A percentile compares a stretch with the other conserved stretches of the same genome.
Conservation (phyloP, 2,329 filamentous ascomycete species). For the Fusarium sterilihyphosum region DNA sequence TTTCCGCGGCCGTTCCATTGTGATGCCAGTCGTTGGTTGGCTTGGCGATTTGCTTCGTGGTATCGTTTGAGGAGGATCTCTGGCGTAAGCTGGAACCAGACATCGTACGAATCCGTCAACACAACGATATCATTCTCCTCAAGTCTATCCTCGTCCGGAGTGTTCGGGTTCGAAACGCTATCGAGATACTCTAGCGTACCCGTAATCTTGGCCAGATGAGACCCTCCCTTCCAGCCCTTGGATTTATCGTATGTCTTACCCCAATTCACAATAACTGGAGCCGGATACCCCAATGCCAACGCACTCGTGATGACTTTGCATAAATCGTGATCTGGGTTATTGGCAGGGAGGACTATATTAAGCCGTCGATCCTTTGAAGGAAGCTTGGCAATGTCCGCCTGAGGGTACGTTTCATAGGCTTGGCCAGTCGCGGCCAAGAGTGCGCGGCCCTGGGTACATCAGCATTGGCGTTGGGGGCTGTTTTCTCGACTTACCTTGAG, state of each 20-base stretch:
- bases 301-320: slow-evolving; percentile 43
- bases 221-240: slow-evolving; percentile 20
- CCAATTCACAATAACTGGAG: slow-evolving; percentile 45
- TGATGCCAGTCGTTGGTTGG: slow-evolving; percentile 18
- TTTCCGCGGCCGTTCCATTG: neutral
- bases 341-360: slow-evolving; percentile 27
- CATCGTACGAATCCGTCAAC: slow-evolving; percentile 41
- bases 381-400: neutral
- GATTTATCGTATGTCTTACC: slow-evolving; percentile 19
- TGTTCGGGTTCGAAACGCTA: neutral
- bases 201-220: slow-evolving; percentile 43
- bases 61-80: slow-evolving; percentile 42
- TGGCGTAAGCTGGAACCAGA: slow-evolving; percentile 46
- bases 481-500: neutral
- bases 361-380: slow-evolving; percentile 22
- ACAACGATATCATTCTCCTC: slow-evolving; percentile 41
- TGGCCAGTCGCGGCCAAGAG: neutral
- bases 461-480: neutral
- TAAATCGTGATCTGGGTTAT: slow-evolving; percentile 35
- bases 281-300: slow-evolving; percentile 40
- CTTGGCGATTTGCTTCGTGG: slow-evolving; percentile 27
- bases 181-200: slow-evolving; percentile 43
- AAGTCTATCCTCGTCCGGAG: slow-evolving; percentile 3
- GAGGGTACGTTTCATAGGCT: neutral
- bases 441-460: neutral